Evolutionary conservation across 768 basidiomycete species (phyloP).

Genomic region (Galerina marginata): DNA sequence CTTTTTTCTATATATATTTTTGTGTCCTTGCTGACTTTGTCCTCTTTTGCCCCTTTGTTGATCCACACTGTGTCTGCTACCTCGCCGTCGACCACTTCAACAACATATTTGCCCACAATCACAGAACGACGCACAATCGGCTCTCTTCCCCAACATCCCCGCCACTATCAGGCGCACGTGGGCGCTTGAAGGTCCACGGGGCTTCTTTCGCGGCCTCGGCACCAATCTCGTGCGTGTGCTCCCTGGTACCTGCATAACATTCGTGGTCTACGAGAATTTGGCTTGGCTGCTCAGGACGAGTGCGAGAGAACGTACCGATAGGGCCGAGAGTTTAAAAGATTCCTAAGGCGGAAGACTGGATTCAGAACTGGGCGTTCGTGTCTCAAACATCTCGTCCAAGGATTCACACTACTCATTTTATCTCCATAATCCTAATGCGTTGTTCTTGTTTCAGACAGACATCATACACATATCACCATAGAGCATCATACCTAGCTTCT

Average conservation of each 20-base stretch:
- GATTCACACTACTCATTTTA: no score
- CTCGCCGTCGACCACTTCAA: neutral
- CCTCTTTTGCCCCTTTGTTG: neutral
- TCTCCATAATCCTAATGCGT: no score
- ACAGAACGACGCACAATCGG: slow-evolving; percentile 69
- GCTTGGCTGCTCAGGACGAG: slow-evolving; percentile 79
- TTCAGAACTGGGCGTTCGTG: no score
- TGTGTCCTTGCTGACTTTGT: neutral
- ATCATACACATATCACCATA: no score
- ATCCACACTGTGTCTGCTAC: neutral
- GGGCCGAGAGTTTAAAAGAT: neutral
- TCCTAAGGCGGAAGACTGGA: neutral
- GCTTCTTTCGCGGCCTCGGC: slow-evolving; percentile 94
- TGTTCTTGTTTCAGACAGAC: no score
- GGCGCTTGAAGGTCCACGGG: slow-evolving; percentile 76
- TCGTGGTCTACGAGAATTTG: slow-evolving; percentile 95
- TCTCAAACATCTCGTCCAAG: no score
- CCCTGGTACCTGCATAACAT: slow-evolving; percentile 97
- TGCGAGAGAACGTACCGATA: slow-evolving; percentile 54
- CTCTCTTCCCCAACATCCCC: slow-evolving; percentile 83
- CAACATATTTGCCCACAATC: neutral
- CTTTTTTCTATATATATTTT: no score
- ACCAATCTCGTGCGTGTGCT: slow-evolving; percentile 94
- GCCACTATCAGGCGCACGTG: slow-evolving; percentile 83
- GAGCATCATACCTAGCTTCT: no score